These are phyloP conservation scores for Barnettozyma populi DNA, from an alignment of 805 yeast genomes.

Conservation along the genomic window DNA sequence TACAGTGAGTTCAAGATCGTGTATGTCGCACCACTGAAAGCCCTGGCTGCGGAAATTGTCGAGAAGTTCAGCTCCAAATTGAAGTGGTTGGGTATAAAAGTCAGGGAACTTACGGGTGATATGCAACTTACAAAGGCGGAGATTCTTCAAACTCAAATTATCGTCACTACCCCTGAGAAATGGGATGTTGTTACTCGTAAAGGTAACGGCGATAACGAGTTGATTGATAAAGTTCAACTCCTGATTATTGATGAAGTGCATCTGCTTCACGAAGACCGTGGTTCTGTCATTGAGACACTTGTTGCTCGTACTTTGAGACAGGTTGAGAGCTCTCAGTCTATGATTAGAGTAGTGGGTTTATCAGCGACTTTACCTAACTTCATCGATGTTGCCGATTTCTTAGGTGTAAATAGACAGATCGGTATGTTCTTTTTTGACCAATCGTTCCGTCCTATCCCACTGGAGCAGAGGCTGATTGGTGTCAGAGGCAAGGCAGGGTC, in stretches of 20 bases:
- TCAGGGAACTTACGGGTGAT: constrained; percentile 89
- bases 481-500: constrained; percentile 83
- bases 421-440: constrained; percentile 96
- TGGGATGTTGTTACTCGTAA: constrained; percentile 98
- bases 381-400: constrained; percentile 89
- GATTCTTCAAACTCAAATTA: constrained; percentile 74
- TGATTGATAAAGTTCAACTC: constrained; percentile 77
- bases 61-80: constrained; percentile 77
- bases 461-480: constrained; percentile 83
- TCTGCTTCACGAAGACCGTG: constrained; percentile 93
- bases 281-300: constrained; percentile 92
- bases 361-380: constrained; percentile 93
- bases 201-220: constrained; percentile 80
- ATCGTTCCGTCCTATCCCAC: constrained; percentile 88
- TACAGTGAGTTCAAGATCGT: constrained; percentile 85
- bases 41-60: constrained; percentile 94
- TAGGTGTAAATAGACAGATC: constrained; percentile 81
- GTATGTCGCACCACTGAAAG: constrained; percentile 90
- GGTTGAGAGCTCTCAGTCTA: constrained; percentile 88
- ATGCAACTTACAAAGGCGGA: constrained; percentile 86
- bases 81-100: constrained; percentile 80
- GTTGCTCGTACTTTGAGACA: constrained; percentile 93
- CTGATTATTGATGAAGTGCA: constrained; percentile 96
- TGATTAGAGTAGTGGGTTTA: constrained; percentile 90
- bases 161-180: constrained; percentile 93